Evolutionary conservation across 108 stramenopile species (phyloP).

Genomic region (Discostella stelligeroides): DNA sequence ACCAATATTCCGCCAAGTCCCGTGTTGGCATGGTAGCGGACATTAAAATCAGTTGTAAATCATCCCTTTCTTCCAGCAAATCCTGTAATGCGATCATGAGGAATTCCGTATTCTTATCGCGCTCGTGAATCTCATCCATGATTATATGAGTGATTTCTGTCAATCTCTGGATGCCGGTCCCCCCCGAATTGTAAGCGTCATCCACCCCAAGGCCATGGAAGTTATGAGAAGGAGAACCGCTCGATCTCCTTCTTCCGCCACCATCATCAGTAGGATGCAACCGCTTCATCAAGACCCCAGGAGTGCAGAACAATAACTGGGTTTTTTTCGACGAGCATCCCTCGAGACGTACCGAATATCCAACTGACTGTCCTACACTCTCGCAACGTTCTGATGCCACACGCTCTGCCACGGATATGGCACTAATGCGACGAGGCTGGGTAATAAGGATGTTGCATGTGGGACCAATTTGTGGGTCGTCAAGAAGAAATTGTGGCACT

Average conservation of each 20-base stretch:
- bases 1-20: slow-evolving; percentile 67
- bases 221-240: too few relatives aligned
- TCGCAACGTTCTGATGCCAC: slow-evolving; percentile 77
- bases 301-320: slow-evolving; percentile 86
- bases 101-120: slow-evolving; percentile 90
- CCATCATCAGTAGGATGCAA: slow-evolving; percentile 54
- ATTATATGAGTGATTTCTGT: slow-evolving; percentile 82
- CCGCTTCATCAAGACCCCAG: slow-evolving; percentile 86
- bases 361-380: slow-evolving; percentile 55
- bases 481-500: slow-evolving; percentile 83
- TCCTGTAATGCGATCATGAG: slow-evolving; percentile 86
- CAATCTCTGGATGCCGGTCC: slow-evolving; percentile 21
- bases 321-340: slow-evolving; percentile 60
- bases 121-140: slow-evolving; percentile 96
- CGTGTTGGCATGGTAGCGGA: slow-evolving; percentile 71
- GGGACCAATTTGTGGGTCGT: slow-evolving; percentile 49
- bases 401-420: slow-evolving; percentile 81
- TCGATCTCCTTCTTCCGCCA: too few relatives aligned
- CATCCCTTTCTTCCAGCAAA: slow-evolving; percentile 62
- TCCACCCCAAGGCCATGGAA: too few relatives aligned
- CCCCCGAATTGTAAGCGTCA: too few relatives aligned
- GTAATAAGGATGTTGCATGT: slow-evolving; percentile 77
- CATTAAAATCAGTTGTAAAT: slow-evolving; percentile 80
- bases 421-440: slow-evolving; percentile 87
- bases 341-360: slow-evolving; percentile 88